Percentiles rank a stretch among this genome's conserved stretches.
These are phyloP conservation scores for Discostella stelligera DNA, from an alignment of 352 stramenopile species.

Conservation along the genomic window DNA sequence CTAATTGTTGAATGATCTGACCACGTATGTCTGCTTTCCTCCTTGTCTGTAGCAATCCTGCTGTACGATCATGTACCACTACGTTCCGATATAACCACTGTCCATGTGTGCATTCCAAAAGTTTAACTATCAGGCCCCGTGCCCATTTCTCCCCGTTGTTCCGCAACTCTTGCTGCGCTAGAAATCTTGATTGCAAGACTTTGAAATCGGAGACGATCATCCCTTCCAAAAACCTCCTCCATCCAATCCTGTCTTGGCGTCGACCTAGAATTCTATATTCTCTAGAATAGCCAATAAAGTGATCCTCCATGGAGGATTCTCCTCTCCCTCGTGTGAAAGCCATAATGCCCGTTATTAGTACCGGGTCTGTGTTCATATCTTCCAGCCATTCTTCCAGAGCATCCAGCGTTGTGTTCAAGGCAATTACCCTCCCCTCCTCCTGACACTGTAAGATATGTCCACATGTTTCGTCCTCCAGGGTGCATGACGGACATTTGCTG, in stretches of 20 bases:
- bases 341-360: background rate
- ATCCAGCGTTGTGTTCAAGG: too few relatives aligned
- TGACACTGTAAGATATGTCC: too few relatives aligned
- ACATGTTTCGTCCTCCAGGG: too few relatives aligned
- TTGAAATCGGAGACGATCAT: background rate
- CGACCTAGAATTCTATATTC: too few relatives aligned
- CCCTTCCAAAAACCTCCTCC: too few relatives aligned
- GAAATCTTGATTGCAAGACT: background rate
- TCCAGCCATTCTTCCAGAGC: conserved; percentile 20
- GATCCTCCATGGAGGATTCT: background rate
- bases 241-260: too few relatives aligned
- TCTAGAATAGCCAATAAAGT: too few relatives aligned
- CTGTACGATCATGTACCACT: conserved; percentile 11
- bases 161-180: background rate
- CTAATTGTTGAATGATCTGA: conserved; percentile 5
- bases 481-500: too few relatives aligned
- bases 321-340: background rate
- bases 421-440: too few relatives aligned
- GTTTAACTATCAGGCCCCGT: background rate
- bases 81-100: conserved; percentile 22
- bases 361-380: conserved; percentile 3
- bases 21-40: conserved; percentile 7
- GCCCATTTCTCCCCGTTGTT: background rate
- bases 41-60: background rate
- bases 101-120: conserved; percentile 4